Evolutionary conservation across 2,329 filamentous ascomycete species (phyloP).

Genomic region (Xylariaceae sp.): DNA sequence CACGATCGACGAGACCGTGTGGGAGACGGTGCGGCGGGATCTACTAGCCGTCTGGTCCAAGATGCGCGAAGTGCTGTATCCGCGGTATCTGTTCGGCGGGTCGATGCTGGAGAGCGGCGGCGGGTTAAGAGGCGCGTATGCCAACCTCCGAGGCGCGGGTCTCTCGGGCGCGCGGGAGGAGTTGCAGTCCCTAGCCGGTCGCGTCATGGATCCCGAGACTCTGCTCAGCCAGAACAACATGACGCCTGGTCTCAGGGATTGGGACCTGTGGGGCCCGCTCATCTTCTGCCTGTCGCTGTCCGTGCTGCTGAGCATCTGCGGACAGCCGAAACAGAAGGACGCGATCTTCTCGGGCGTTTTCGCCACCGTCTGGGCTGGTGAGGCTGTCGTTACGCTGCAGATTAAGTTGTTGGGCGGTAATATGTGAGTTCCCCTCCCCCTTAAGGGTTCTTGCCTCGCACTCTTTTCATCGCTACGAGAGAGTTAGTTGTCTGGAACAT

Average conservation of each 20-base stretch:
- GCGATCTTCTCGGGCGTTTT: conserved; percentile 94
- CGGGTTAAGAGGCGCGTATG: conserved; percentile 56
- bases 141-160: conserved; percentile 54
- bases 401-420: conserved; percentile 94
- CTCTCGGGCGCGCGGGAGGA: conserved; percentile 57
- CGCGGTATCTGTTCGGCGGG: conserved; percentile 79
- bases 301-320: conserved; percentile 78
- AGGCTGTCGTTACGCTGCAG: conserved; percentile 94
- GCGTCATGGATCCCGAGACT: conserved; percentile 58
- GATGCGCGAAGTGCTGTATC: conserved; percentile 94
- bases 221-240: conserved; percentile 61
- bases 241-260: conserved; percentile 87
- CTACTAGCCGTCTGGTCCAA: conserved; percentile 93
- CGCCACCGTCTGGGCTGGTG: conserved; percentile 92
- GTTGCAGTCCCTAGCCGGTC: conserved; percentile 54
- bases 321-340: conserved; percentile 73
- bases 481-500: not conserved
- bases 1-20: conserved; percentile 95
- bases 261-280: conserved; percentile 96
- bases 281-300: conserved; percentile 89
- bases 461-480: not conserved
- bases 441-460: conserved; percentile 23
- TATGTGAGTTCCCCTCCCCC: conserved; percentile 61
- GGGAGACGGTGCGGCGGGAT: conserved; percentile 93
- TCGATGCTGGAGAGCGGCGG: conserved; percentile 53